phyloP scores from a whole-genome alignment of 306 rosid species.

The Trifolium dubium region DNA sequence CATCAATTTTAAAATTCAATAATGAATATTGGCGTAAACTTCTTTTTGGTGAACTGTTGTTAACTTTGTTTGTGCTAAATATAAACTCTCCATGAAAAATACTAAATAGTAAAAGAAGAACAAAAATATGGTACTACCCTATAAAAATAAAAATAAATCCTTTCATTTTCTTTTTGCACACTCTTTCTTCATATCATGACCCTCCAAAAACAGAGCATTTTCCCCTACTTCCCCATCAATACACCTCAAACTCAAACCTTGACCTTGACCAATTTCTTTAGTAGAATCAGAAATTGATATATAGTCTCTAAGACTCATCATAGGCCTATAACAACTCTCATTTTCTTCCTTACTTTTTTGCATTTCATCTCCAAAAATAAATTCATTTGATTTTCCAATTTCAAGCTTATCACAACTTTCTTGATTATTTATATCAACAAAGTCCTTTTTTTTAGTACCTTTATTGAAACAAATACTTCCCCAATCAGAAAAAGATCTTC shows the following conservation, averaged over 20 bases:
- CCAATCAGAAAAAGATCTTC: constrained; percentile 84
- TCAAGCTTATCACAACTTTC: constrained; percentile 53
- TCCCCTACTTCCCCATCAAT: constrained; percentile 21
- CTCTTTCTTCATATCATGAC: constrained; percentile 44
- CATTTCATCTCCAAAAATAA: constrained; percentile 44
- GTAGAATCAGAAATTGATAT: constrained; percentile 50
- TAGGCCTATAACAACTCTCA: constrained; percentile 40
- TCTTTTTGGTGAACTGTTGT: too few species aligned
- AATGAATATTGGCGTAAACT: too few species aligned
- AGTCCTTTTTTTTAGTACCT: constrained; percentile 50
- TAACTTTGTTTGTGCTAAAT: not conserved
- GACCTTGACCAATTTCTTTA: too few species aligned
- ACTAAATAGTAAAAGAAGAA: not conserved
- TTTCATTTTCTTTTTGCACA: constrained; percentile 25
- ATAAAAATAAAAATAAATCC: constrained; percentile 6
- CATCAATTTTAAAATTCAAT: too few species aligned
- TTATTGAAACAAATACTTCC: constrained; percentile 87
- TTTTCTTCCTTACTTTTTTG: constrained; percentile 48
- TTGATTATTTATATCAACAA: constrained; percentile 24
- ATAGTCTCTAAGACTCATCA: constrained; percentile 43
- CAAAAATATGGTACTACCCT: constrained; percentile 29
- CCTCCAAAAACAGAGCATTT: constrained; percentile 32
- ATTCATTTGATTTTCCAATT: constrained; percentile 46
- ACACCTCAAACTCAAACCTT: constrained; percentile 41
- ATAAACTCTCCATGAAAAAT: not conserved